Conservation (phyloP, 139 green algal genomes). For the Trebouxia sp. region DNA sequence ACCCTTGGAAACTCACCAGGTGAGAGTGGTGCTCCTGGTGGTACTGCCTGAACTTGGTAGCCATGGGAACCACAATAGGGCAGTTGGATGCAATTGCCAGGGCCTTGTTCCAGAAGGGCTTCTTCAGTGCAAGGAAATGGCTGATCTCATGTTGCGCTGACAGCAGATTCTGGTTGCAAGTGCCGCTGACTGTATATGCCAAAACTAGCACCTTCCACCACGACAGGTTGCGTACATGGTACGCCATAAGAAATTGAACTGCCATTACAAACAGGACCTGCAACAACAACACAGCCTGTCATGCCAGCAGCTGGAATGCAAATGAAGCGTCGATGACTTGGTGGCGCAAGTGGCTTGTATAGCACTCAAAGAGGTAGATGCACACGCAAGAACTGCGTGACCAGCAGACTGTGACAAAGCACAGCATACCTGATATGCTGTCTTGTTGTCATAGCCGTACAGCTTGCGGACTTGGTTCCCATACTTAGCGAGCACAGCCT, state of each 20-base stretch:
- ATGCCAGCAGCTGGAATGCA: not conserved
- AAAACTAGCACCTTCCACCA: conserved; percentile 51
- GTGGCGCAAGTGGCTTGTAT: not conserved
- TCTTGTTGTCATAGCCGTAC: conserved; percentile 65
- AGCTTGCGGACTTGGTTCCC: conserved; percentile 62
- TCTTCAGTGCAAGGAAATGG: conserved; percentile 67
- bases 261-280: conserved; percentile 57
- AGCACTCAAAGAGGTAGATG: not conserved
- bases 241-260: conserved; percentile 59
- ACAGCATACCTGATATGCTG: conserved; percentile 48
- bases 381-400: not conserved
- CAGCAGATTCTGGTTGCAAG: conserved; percentile 71
- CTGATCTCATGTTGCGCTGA: conserved; percentile 71
- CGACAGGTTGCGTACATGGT: conserved; percentile 40
- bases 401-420: not conserved
- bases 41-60: conserved; percentile 72
- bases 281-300: not conserved
- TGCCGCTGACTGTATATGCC: conserved; percentile 59
- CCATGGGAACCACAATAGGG: conserved; percentile 62
- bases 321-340: not conserved
- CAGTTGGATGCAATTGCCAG: conserved; percentile 64
- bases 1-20: conserved; percentile 39
- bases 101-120: conserved; percentile 57
- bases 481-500: conserved; percentile 64
- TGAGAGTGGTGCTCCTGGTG: conserved; percentile 78